phyloP scores from a whole-genome alignment of 306 rosid species.

The Abrus pulchellus region DNA sequence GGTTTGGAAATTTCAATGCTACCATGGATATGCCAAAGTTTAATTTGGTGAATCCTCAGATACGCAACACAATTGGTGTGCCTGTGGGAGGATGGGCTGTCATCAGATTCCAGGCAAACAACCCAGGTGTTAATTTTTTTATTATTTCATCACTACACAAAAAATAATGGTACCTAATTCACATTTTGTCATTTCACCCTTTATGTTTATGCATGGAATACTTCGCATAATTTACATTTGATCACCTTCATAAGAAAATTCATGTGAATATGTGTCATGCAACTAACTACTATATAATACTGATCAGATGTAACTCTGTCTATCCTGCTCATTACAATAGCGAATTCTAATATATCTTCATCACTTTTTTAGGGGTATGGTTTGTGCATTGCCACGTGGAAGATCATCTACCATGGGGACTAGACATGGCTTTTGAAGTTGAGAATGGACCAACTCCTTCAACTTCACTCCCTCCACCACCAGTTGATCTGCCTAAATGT shows the following conservation, averaged over 20 bases:
- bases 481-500: slow-evolving; percentile 62
- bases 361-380: slow-evolving; percentile 53
- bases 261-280: background rate
- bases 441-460: slow-evolving; percentile 48
- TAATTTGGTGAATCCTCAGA: slow-evolving; percentile 63
- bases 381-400: slow-evolving; percentile 67
- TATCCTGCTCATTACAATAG: background rate
- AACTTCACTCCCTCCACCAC: slow-evolving; percentile 66
- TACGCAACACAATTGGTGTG: slow-evolving; percentile 66
- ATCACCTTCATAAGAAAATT: background rate
- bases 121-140: slow-evolving; percentile 41
- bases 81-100: slow-evolving; percentile 74
- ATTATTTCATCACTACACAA: background rate
- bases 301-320: background rate
- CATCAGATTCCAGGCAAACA: slow-evolving; percentile 52
- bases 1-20: slow-evolving; percentile 59
- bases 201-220: background rate
- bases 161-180: background rate
- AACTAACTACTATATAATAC: background rate
- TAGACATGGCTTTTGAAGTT: slow-evolving; percentile 57
- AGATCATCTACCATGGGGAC: slow-evolving; percentile 65
- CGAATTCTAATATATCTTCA: background rate
- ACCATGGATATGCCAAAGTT: slow-evolving; percentile 41
- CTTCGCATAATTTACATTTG: background rate
- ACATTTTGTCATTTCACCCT: background rate